A percentile compares a stretch with the other conserved stretches of the same genome.
Conservation (phyloP, 768 basidiomycete species). For the Lyophyllum semitale region DNA sequence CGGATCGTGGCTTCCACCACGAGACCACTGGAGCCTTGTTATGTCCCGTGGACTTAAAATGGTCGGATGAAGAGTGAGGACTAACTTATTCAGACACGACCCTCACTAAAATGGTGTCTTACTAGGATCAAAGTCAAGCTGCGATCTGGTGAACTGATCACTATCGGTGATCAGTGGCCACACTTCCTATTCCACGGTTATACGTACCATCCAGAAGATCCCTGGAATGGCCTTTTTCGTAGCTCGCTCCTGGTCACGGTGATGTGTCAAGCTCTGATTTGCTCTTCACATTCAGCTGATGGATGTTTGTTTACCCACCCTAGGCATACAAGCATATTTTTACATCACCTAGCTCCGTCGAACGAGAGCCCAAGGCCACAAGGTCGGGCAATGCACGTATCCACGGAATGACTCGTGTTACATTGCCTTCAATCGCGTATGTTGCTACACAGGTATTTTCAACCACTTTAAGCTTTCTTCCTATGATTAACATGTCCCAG, state of each 20-base stretch:
- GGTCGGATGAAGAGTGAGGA: constrained; percentile 11
- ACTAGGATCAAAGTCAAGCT: constrained; percentile 9
- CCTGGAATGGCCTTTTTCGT: constrained; percentile 26
- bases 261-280: background rate
- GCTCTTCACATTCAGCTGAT: background rate
- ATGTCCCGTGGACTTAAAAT: constrained; percentile 14
- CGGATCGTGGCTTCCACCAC: constrained; percentile 12
- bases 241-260: constrained; percentile 23
- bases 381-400: too few species aligned
- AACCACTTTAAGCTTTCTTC: background rate
- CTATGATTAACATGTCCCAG: background rate
- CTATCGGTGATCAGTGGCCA: constrained; percentile 26
- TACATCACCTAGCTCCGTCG: too few species aligned
- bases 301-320: too few species aligned
- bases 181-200: constrained; percentile 20
- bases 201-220: constrained; percentile 22
- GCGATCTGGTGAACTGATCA: constrained; percentile 12
- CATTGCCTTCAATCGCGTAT: too few species aligned
- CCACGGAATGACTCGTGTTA: too few species aligned
- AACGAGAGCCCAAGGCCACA: constrained; percentile 26
- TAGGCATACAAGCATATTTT: too few species aligned
- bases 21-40: constrained; percentile 13
- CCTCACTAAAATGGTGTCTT: background rate
- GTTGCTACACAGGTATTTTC: too few species aligned
- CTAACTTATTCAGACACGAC: background rate